phyloP scores from a whole-genome alignment of 2,329 filamentous ascomycete genomes.

The Ilyonectria destructans region DNA sequence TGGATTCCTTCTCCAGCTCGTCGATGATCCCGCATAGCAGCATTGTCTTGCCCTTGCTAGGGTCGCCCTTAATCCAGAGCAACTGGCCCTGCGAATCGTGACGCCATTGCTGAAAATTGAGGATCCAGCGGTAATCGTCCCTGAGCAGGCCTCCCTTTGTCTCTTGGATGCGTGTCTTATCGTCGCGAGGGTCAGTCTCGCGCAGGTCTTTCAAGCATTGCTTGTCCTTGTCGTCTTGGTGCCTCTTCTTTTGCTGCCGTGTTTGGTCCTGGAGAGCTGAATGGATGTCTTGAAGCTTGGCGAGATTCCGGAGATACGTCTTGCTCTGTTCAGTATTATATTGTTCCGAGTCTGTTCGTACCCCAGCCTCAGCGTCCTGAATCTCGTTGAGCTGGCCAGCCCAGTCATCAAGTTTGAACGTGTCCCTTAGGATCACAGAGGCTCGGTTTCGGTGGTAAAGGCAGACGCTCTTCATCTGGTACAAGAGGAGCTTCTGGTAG shows the following conservation, averaged over 20 bases:
- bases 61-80: background rate
- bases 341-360: constrained; percentile 25
- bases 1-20: background rate
- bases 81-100: background rate
- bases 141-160: background rate
- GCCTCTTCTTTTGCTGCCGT: constrained; percentile 17
- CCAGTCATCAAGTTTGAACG: no score
- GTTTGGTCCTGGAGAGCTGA: constrained; percentile 27
- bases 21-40: background rate
- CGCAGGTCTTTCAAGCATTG: background rate
- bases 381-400: no score
- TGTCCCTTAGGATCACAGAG: no score
- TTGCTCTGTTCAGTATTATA: constrained; percentile 35
- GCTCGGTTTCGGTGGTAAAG: no score
- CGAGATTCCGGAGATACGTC: no score
- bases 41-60: background rate
- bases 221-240: constrained; percentile 29
- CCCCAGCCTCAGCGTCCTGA: no score
- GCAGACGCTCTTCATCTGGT: no score
- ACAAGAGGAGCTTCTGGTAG: no score
- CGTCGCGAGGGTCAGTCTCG: background rate
- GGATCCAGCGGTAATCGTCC: background rate
- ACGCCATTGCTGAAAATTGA: background rate
- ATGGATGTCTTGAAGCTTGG: no score
- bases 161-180: background rate